Evolutionary conservation across 2,329 filamentous ascomycete genomes (phyloP).

Genomic region (Phyllosticta citrichinensis): DNA sequence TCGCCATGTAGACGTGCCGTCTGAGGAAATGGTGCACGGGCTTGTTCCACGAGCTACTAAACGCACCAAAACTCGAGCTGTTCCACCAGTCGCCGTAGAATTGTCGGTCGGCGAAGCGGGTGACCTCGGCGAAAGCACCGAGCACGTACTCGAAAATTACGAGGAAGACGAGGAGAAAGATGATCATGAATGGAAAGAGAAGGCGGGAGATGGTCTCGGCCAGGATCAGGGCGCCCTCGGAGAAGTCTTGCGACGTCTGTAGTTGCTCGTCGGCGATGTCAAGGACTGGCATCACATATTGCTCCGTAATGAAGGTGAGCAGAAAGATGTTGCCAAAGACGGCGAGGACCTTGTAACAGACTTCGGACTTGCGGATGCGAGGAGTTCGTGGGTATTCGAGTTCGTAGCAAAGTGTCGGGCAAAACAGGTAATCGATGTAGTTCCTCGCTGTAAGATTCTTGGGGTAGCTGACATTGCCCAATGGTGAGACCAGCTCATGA

Average conservation of each 20-base stretch:
- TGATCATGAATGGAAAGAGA: slow-evolving; percentile 95
- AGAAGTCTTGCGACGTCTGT: slow-evolving; percentile 35
- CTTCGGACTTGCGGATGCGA: slow-evolving; percentile 65
- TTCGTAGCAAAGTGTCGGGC: slow-evolving; percentile 95
- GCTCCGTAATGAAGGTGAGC: slow-evolving; percentile 80
- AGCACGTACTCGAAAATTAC: slow-evolving; percentile 97
- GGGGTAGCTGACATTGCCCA: slow-evolving; percentile 84
- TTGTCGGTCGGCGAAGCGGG: slow-evolving; percentile 80
- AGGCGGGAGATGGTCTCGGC: slow-evolving; percentile 84
- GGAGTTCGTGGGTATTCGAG: slow-evolving; percentile 81
- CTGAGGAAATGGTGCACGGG: slow-evolving; percentile 93
- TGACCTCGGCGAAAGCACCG: slow-evolving; percentile 90
- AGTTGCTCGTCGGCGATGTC: slow-evolving; percentile 56
- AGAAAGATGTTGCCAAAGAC: slow-evolving; percentile 96
- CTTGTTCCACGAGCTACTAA: slow-evolving; percentile 94
- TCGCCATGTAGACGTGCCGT: slow-evolving; percentile 84
- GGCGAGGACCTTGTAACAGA: slow-evolving; percentile 76
- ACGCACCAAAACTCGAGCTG: slow-evolving; percentile 74
- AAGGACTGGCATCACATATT: slow-evolving; percentile 89
- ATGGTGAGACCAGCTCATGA: slow-evolving; percentile 79
- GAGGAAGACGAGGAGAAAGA: slow-evolving; percentile 88
- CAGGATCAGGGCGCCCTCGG: slow-evolving; percentile 68
- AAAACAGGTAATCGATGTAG: slow-evolving; percentile 78
- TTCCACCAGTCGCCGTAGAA: slow-evolving; percentile 78
- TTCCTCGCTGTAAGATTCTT: slow-evolving; percentile 75